Conservation (phyloP, 2,329 filamentous ascomycete genomes). For the Ophiostoma piceae region DNA sequence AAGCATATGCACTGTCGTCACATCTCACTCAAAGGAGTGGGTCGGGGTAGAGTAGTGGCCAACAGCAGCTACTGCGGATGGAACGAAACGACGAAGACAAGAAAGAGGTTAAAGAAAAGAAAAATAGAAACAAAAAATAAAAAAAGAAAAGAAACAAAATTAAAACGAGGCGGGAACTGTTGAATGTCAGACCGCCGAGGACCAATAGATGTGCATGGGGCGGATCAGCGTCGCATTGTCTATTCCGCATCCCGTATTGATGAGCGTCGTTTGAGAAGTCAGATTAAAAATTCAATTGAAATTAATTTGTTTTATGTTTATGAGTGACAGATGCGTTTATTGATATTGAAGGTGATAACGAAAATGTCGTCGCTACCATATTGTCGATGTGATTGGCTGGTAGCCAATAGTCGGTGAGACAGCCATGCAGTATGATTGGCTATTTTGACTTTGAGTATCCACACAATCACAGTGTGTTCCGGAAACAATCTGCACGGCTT, state of each 20-base stretch:
- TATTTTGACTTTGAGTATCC: not conserved
- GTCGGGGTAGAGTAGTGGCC: not conserved
- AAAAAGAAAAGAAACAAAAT: not conserved
- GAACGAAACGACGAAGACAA: not conserved
- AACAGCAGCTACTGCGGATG: not conserved
- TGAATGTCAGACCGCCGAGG: slow-evolving; percentile 1
- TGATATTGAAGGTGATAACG: not conserved
- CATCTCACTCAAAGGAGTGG: not conserved
- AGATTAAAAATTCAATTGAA: not conserved
- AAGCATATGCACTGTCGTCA: not conserved
- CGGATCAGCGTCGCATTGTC: not conserved
- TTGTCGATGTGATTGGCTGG: not conserved
- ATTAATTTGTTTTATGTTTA: not conserved
- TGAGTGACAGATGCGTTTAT: not conserved
- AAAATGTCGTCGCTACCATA: not conserved
- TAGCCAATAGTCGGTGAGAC: not conserved
- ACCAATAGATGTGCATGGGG: slow-evolving; percentile 6
- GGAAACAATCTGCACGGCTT: not conserved
- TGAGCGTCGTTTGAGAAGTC: not conserved
- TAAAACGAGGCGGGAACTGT: slow-evolving; percentile 19
- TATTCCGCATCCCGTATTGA: not conserved
- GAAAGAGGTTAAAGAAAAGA: not conserved
- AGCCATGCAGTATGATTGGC: not conserved
- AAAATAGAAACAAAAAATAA: not conserved
- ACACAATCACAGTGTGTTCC: not conserved